Percentiles rank a stretch among this genome's conserved stretches.
Evolutionary conservation across 768 basidiomycete genomes (phyloP).

Genomic region (Phlegmacium glaucopus): DNA sequence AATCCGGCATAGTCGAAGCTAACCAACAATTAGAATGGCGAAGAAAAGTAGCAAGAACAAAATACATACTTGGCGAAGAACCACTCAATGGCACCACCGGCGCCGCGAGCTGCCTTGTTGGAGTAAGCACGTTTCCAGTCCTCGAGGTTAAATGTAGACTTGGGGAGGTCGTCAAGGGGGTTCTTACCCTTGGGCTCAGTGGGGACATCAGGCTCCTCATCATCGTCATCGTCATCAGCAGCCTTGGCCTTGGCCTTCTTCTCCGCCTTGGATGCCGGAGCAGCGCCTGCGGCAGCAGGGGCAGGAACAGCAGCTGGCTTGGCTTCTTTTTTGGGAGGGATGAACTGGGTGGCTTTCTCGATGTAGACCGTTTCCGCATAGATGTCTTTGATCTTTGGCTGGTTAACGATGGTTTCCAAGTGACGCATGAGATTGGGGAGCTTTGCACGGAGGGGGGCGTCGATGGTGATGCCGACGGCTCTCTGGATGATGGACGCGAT

Average conservation of each 20-base stretch:
- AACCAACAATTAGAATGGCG: no score
- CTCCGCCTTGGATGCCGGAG: conserved; percentile 50
- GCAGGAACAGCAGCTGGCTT: no score
- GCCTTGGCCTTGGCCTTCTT: conserved; percentile 62
- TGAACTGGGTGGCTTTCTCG: conserved; percentile 70
- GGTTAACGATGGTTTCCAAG: conserved; percentile 85
- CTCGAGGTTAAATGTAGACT: conserved; percentile 84
- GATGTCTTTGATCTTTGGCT: conserved; percentile 67
- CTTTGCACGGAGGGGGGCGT: conserved; percentile 61
- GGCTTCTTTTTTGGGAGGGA: conserved; percentile 70
- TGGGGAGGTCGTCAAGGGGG: conserved; percentile 89
- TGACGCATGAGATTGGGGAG: conserved; percentile 79
- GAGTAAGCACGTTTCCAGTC: conserved; percentile 99
- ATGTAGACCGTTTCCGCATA: conserved; percentile 57
- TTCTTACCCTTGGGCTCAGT: conserved; percentile 95
- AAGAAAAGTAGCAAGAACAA: not conserved
- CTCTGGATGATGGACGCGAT: conserved; percentile 58
- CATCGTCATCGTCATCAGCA: conserved; percentile 75
- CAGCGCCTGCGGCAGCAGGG: conserved; percentile 39
- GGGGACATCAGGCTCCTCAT: conserved; percentile 65
- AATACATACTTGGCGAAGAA: conserved; percentile 87
- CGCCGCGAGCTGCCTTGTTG: conserved; percentile 92
- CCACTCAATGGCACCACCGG: conserved; percentile 87
- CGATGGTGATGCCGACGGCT: conserved; percentile 55
- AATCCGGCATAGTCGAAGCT: conserved; percentile 89